Conservation (phyloP, 2,329 filamentous ascomycete genomes). For the Incumbomyces delicatus region DNA sequence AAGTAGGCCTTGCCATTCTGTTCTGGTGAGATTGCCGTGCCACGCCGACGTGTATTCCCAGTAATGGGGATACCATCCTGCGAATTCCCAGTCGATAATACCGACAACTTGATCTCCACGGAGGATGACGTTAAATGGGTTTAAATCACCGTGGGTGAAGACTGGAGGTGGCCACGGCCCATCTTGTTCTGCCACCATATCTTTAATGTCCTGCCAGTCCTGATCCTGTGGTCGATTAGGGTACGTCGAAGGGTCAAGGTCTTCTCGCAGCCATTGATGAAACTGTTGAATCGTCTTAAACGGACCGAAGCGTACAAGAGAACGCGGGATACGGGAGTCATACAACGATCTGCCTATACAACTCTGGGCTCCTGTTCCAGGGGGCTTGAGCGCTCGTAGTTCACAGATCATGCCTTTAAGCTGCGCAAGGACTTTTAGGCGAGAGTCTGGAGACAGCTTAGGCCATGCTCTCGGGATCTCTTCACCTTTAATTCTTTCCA, state of each 20-base stretch:
- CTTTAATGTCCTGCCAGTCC: constrained; percentile 23
- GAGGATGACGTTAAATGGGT: constrained; percentile 25
- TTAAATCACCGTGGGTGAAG: constrained; percentile 26
- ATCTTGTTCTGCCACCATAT: constrained; percentile 30
- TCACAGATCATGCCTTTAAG: constrained; percentile 12
- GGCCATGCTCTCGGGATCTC: constrained; percentile 17
- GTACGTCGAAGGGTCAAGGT: constrained; percentile 19
- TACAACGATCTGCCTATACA: constrained; percentile 19
- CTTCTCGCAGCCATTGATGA: constrained; percentile 24
- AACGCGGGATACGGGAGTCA: constrained; percentile 22
- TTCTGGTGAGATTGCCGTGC: constrained; percentile 24
- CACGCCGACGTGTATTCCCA: constrained; percentile 36
- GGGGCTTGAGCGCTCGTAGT: constrained; percentile 12
- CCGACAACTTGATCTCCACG: constrained; percentile 34
- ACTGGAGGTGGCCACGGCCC: constrained; percentile 27
- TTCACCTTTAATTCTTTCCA: constrained; percentile 31
- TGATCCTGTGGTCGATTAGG: constrained; percentile 9
- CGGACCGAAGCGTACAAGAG: constrained; percentile 23
- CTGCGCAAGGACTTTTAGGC: constrained; percentile 9
- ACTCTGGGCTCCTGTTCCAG: constrained; percentile 8
- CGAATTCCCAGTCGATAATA: constrained; percentile 38
- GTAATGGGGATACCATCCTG: constrained; percentile 36
- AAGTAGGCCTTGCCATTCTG: constrained; percentile 24
- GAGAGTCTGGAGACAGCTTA: constrained; percentile 8
- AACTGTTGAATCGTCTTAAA: constrained; percentile 28